Percentiles rank a stretch among this genome's conserved stretches.
Evolutionary conservation across 2,329 filamentous ascomycete species (phyloP).

Genomic region (Talaromyces funiculosus): DNA sequence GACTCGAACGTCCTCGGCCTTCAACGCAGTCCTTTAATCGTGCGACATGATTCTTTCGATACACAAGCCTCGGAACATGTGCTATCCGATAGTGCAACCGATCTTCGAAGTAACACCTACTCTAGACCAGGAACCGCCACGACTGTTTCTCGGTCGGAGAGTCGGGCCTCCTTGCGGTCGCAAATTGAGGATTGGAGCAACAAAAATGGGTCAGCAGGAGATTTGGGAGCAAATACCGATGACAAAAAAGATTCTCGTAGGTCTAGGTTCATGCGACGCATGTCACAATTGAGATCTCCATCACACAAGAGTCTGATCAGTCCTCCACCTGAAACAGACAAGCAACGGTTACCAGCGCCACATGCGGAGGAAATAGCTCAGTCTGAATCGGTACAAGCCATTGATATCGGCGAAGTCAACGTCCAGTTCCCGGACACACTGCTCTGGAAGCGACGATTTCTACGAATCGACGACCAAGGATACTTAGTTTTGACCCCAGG

Average conservation of each 20-base stretch:
- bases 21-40: constrained; percentile 53
- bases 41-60: constrained; percentile 58
- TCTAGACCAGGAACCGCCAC: constrained; percentile 31
- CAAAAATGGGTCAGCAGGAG: not conserved
- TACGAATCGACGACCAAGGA: constrained; percentile 77
- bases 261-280: constrained; percentile 60
- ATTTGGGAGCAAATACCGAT: constrained; percentile 32
- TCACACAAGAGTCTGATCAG: constrained; percentile 43
- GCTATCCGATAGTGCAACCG: not conserved
- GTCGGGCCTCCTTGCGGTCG: constrained; percentile 35
- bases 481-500: constrained; percentile 73
- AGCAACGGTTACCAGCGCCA: not conserved
- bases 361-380: constrained; percentile 22
- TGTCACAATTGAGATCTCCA: constrained; percentile 53
- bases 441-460: constrained; percentile 88
- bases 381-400: constrained; percentile 43
- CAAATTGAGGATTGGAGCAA: constrained; percentile 27
- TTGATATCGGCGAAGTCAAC: constrained; percentile 83
- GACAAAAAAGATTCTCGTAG: constrained; percentile 53
- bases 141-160: constrained; percentile 33
- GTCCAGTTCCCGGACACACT: constrained; percentile 95
- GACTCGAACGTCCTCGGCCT: constrained; percentile 39
- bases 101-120: constrained; percentile 19
- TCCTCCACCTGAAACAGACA: constrained; percentile 26
- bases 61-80: constrained; percentile 18